Evolutionary conservation across 768 basidiomycete genomes (phyloP), one percentile per base, ranked within the genome.

Genomic region (Clathrus columnatus): DNA sequence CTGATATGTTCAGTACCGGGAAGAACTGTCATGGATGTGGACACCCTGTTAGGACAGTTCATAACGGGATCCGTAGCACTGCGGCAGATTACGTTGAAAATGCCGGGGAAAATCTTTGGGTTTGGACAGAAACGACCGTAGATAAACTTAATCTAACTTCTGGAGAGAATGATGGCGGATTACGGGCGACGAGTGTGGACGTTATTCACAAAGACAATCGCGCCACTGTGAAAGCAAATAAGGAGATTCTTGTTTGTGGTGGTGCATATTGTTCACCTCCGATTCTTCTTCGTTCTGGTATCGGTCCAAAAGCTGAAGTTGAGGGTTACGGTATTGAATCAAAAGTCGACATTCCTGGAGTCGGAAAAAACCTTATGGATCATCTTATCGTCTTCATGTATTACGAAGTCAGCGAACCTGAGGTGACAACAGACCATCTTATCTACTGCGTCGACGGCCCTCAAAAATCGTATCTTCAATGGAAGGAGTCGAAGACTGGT

Each of bases 361-460:
- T 76, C 44, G 76, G 75, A 7, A 64, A 68, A 51, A 72, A 75
- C 61, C 61, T 76, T 10, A 66, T 72, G 48, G 73, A 75, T 27
- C 60, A 62, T 42, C 46, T 54, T n/a, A 32, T 51, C 11, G 45
- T 61, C 20, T 21, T 50, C 17, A 23, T 36, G 14, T 36, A 14
- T 36, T 36, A 36, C 36, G 36, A 36, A 2, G 36, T 36, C 7
- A 8, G n/a, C 36, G n/a, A 32, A 16, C 30, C 30, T 32, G 30
- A 32, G 7, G 7, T 32, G 30, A 32, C 30, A 11, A 36, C 7
- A 11, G 36, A 36, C 10, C 36, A 36, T n/a, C 36, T 36, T 36
- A 36, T 36, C 4, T 36, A 36, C 36, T 4, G 36, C n/a, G 4
- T n/a, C 36, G 36, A 36, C n/a, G 4, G 36, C 10, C 4, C n/a